Percentiles rank a stretch among this genome's conserved stretches.
These are phyloP conservation scores for Drosera spatulata DNA, from an alignment of 179 eudicot species.

Conservation along the genomic window DNA sequence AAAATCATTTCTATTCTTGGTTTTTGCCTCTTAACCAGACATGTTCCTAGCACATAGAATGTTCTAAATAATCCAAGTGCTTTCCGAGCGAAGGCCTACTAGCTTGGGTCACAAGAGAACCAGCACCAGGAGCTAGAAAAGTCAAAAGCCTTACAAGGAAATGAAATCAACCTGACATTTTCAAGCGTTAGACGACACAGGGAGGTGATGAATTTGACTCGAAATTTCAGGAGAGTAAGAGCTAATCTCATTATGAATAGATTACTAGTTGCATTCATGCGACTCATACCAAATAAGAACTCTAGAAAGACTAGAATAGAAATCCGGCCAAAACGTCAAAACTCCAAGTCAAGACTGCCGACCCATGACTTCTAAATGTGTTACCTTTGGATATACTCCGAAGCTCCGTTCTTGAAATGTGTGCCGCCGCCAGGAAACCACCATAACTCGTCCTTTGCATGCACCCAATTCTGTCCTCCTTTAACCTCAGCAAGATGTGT, in stretches of 20 bases:
- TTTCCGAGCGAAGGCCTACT: too few species aligned
- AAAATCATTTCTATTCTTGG: not conserved
- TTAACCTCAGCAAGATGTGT: conserved; percentile 91
- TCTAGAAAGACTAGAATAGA: not conserved
- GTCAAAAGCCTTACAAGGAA: too few species aligned
- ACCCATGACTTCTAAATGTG: not conserved
- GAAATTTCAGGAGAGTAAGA: too few species aligned
- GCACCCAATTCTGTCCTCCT: conserved; percentile 99
- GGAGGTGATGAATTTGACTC: too few species aligned
- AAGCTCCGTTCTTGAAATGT: conserved; percentile 94
- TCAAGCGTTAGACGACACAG: too few species aligned
- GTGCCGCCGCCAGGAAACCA: conserved; percentile 99
- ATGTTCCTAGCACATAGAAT: too few species aligned
- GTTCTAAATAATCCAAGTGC: too few species aligned
- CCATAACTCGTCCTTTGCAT: conserved; percentile 67
- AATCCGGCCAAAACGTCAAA: not conserved
- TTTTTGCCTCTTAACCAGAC: too few species aligned
- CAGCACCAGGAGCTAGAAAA: too few species aligned
- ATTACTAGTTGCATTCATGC: not conserved
- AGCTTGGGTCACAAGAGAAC: too few species aligned
- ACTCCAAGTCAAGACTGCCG: not conserved
- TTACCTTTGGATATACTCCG: conserved; percentile 88
- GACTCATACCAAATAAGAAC: not conserved
- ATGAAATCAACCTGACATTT: too few species aligned
- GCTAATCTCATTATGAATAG: not conserved